Evolutionary conservation across 805 yeast genomes (phyloP).

Genomic region (Lipomyces kockii): DNA sequence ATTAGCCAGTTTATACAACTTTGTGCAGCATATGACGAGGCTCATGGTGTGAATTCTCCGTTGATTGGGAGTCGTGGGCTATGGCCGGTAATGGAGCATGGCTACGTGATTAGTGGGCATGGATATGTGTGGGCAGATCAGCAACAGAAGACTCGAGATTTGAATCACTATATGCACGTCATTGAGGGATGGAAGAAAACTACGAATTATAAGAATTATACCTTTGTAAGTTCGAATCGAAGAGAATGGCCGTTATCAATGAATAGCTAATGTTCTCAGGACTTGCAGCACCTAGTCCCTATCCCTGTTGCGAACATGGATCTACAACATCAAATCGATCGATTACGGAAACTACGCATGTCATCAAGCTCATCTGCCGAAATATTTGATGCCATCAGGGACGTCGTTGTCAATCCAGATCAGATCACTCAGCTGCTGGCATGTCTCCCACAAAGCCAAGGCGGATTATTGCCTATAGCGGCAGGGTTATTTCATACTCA

Average conservation of each 20-base stretch:
- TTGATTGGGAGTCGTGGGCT: slow-evolving; percentile 26
- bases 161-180: slow-evolving; percentile 38
- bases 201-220: slow-evolving; percentile 33
- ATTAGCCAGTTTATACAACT: slow-evolving; percentile 41
- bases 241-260: slow-evolving; percentile 6
- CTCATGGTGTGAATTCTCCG: slow-evolving; percentile 38
- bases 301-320: slow-evolving; percentile 41
- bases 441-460: slow-evolving; percentile 11
- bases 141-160: slow-evolving; percentile 37
- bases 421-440: slow-evolving; percentile 39
- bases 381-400: slow-evolving; percentile 38
- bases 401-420: slow-evolving; percentile 39
- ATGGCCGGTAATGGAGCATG: slow-evolving; percentile 27
- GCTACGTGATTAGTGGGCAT: slow-evolving; percentile 39
- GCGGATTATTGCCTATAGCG: slow-evolving; percentile 4
- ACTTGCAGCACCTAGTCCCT: slow-evolving; percentile 28
- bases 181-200: slow-evolving; percentile 44
- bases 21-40: slow-evolving; percentile 41
- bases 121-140: slow-evolving; percentile 45
- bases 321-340: slow-evolving; percentile 42
- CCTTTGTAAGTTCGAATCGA: neutral
- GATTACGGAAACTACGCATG: slow-evolving; percentile 39
- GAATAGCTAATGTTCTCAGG: neutral
- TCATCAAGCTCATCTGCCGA: slow-evolving; percentile 39
- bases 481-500: slow-evolving; percentile 5